Evolutionary conservation across 2,329 filamentous ascomycete genomes (phyloP).

Genomic region (Rhytidhysteron rufulum): DNA sequence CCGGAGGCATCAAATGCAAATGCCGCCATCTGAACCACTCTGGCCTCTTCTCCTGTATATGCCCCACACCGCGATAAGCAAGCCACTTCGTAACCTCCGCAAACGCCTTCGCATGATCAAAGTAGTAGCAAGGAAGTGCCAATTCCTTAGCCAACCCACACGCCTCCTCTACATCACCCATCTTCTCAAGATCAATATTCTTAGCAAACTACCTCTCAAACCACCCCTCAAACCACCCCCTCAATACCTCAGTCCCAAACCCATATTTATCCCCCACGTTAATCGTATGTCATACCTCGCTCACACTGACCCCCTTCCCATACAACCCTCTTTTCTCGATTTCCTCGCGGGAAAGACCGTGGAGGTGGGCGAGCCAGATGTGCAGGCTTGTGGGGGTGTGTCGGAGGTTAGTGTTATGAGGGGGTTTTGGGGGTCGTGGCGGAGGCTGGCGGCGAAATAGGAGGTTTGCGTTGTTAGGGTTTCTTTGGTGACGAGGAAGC

Average conservation of each 20-base stretch:
- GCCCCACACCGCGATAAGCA: constrained; percentile 11
- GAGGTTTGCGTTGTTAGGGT: too few species aligned
- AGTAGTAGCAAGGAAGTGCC: constrained; percentile 11
- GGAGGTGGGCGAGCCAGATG: not conserved
- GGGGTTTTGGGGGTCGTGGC: too few species aligned
- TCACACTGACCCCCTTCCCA: not conserved
- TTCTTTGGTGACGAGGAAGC: too few species aligned
- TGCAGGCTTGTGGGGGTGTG: too few species aligned
- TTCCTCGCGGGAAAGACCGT: not conserved
- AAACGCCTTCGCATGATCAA: constrained; percentile 16
- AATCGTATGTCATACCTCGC: not conserved
- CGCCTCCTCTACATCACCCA: not conserved
- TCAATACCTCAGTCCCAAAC: not conserved
- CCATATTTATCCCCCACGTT: not conserved
- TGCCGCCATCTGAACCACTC: not conserved
- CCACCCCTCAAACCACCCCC: not conserved
- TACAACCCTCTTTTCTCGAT: not conserved
- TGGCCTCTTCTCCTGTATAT: constrained; percentile 6
- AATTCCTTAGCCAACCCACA: constrained; percentile 2
- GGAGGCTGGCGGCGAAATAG: too few species aligned
- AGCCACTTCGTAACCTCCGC: constrained; percentile 18
- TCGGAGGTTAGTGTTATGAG: too few species aligned
- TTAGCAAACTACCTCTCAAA: too few species aligned
- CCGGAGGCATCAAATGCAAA: not conserved
- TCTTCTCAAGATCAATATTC: too few species aligned